phyloP scores from a whole-genome alignment of 148 eudicot species.

The Talinum fruticosum region DNA sequence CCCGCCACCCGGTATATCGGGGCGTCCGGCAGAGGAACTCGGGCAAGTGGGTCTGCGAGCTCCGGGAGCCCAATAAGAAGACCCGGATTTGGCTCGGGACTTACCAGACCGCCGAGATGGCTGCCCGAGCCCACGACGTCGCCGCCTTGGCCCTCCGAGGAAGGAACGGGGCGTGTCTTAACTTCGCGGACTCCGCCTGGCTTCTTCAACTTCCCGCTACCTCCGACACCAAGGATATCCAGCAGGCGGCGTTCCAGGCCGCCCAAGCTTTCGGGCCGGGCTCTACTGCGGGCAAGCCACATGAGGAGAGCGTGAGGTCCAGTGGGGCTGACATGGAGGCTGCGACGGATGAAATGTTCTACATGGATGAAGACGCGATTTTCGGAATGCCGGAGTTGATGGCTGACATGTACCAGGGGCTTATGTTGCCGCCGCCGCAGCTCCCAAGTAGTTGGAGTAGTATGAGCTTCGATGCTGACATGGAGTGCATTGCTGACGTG shows the following conservation, averaged over 20 bases:
- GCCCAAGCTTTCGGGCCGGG: background rate
- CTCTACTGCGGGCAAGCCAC: background rate
- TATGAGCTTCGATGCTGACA: background rate
- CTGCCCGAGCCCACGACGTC: slow-evolving; percentile 67
- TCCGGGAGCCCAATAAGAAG: slow-evolving; percentile 60
- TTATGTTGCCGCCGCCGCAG: slow-evolving; percentile 29
- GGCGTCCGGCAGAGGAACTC: slow-evolving; percentile 48
- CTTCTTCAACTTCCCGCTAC: background rate
- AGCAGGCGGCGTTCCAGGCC: background rate
- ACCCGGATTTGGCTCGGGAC: slow-evolving; percentile 68
- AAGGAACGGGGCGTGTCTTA: slow-evolving; percentile 11
- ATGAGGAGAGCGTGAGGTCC: background rate
- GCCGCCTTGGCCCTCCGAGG: slow-evolving; percentile 55
- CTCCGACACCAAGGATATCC: background rate
- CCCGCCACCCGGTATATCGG: slow-evolving; percentile 63
- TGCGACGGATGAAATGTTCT: background rate
- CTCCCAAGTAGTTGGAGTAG: background rate
- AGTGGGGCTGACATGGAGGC: background rate
- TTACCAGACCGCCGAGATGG: slow-evolving; percentile 59
- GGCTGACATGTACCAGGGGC: slow-evolving; percentile 50
- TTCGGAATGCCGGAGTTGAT: slow-evolving; percentile 50
- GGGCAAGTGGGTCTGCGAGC: slow-evolving; percentile 67
- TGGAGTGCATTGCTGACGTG: background rate
- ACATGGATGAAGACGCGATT: slow-evolving; percentile 42
- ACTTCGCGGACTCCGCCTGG: background rate